These are phyloP conservation scores for Clonostachys rhizophaga DNA, from an alignment of 2,329 filamentous ascomycete species.

Conservation along the genomic window DNA sequence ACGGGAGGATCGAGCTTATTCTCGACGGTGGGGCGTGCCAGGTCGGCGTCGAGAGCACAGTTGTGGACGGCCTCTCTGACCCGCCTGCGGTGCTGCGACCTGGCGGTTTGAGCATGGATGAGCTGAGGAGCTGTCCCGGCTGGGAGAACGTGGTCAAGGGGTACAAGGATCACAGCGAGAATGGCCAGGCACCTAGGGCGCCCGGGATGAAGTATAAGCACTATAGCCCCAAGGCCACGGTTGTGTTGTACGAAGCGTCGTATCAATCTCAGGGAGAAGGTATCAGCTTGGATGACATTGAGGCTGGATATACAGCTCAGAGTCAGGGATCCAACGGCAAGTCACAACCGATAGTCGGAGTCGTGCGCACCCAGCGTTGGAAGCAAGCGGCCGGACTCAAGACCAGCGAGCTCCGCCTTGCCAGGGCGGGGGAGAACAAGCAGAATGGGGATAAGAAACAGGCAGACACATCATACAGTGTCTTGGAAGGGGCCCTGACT, in stretches of 20 bases:
- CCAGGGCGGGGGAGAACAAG: constrained; percentile 11
- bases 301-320: constrained; percentile 4
- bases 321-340: constrained; percentile 13
- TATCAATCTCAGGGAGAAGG: constrained; percentile 26
- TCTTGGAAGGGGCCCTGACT: constrained; percentile 33
- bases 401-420: constrained; percentile 17
- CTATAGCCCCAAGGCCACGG: constrained; percentile 85
- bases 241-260: constrained; percentile 72
- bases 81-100: constrained; percentile 82
- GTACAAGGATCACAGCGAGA: constrained; percentile 72
- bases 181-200: constrained; percentile 68
- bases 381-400: constrained; percentile 32
- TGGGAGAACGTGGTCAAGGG: constrained; percentile 77
- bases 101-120: constrained; percentile 80
- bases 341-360: constrained; percentile 31
- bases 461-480: constrained; percentile 26
- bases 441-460: constrained; percentile 14
- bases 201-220: constrained; percentile 99
- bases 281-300: constrained; percentile 26
- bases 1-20: constrained; percentile 78
- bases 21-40: constrained; percentile 82
- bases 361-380: constrained; percentile 55
- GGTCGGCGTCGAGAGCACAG: constrained; percentile 94
- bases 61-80: constrained; percentile 81
- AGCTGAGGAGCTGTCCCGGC: constrained; percentile 67